These are phyloP conservation scores for Cordyceps fumosorosea DNA, from an alignment of 2,329 filamentous ascomycete species.

Conservation along the genomic window DNA sequence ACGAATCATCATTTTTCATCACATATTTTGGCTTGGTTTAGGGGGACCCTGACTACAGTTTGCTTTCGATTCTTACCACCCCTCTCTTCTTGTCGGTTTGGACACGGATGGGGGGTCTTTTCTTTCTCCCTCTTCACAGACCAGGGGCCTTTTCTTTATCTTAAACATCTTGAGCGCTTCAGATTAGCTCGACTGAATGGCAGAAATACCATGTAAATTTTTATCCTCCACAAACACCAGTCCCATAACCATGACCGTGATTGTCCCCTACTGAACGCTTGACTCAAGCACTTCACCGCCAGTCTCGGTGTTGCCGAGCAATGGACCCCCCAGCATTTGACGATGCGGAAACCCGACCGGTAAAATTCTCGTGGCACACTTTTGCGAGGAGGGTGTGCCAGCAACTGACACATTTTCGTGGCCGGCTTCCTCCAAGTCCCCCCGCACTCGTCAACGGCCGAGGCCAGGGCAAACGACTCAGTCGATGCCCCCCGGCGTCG, in stretches of 20 bases:
- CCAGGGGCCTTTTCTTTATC: neutral
- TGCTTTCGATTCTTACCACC: neutral
- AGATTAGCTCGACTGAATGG: neutral
- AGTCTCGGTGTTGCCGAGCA: too few relatives aligned
- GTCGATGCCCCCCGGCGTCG: neutral
- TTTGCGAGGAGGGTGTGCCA: too few relatives aligned
- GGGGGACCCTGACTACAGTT: neutral
- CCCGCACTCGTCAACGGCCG: too few relatives aligned
- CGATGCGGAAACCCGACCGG: too few relatives aligned
- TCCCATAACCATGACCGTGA: too few relatives aligned
- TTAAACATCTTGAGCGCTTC: neutral
- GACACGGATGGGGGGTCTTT: neutral
- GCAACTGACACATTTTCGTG: too few relatives aligned
- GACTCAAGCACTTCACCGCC: too few relatives aligned
- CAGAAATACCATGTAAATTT: neutral
- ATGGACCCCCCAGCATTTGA: too few relatives aligned
- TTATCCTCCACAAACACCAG: neutral
- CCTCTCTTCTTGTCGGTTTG: neutral
- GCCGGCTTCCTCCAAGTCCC: too few relatives aligned
- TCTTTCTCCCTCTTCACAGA: neutral
- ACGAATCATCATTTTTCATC: neutral
- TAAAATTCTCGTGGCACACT: too few relatives aligned
- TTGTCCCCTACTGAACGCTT: too few relatives aligned
- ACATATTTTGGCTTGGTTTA: neutral
- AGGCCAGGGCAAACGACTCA: neutral